Evolutionary conservation across 1,284 basidiomycete species (phyloP).

Genomic region (Puccinia polysora): DNA sequence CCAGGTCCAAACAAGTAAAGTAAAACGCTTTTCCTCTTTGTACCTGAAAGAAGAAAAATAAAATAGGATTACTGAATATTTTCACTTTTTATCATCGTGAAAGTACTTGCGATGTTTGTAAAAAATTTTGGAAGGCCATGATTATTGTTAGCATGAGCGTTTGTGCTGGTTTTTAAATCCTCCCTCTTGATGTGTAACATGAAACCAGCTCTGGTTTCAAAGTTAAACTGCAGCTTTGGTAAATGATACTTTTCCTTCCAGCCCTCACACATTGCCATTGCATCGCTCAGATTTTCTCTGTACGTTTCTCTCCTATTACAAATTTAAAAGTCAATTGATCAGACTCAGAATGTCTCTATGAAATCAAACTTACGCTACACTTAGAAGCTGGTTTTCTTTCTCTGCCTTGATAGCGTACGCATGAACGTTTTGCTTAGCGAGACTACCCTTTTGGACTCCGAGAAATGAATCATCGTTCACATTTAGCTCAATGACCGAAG

Average conservation of each 20-base stretch:
- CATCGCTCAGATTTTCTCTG: slow-evolving; percentile 47
- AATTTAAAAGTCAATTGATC: too few species aligned
- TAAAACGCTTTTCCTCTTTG: slow-evolving; percentile 49
- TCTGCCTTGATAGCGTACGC: slow-evolving; percentile 41
- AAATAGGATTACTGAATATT: too few species aligned
- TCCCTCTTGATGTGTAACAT: slow-evolving; percentile 44
- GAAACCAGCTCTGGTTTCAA: slow-evolving; percentile 45
- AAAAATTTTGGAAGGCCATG: slow-evolving; percentile 44
- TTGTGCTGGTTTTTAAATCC: slow-evolving; percentile 44
- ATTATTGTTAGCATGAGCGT: not conserved
- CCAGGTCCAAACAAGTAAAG: slow-evolving; percentile 49
- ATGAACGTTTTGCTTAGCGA: slow-evolving; percentile 43
- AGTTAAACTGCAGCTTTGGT: slow-evolving; percentile 44
- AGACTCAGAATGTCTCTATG: not conserved
- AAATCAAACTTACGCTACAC: slow-evolving; percentile 40
- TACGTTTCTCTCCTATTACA: slow-evolving; percentile 42
- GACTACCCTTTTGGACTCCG: slow-evolving; percentile 38
- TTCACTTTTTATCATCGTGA: too few species aligned
- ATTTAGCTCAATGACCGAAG: slow-evolving; percentile 11
- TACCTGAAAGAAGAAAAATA: slow-evolving; percentile 38
- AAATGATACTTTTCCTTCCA: slow-evolving; percentile 36
- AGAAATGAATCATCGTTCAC: slow-evolving; percentile 40
- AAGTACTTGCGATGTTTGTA: slow-evolving; percentile 47
- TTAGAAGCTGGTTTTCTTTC: slow-evolving; percentile 26
- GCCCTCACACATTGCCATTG: slow-evolving; percentile 44